Evolutionary conservation across 139 green algal genomes (phyloP).

Genomic region (Chlorella sp.): DNA sequence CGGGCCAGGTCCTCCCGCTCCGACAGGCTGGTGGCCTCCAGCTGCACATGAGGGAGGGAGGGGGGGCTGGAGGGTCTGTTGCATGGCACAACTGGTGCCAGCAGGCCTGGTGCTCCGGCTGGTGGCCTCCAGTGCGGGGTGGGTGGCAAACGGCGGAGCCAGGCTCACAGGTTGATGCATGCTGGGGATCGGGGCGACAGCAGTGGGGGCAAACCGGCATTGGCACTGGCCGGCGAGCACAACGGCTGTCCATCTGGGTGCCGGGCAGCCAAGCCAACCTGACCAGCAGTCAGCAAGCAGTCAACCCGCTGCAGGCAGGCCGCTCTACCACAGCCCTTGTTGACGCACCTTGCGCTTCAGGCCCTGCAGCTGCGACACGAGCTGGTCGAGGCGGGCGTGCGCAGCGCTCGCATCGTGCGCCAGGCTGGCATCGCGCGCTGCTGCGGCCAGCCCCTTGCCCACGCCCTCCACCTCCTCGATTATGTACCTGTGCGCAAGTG

Average conservation of each 20-base stretch:
- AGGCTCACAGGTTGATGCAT: no score
- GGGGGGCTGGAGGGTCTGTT: background rate
- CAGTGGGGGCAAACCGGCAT: no score
- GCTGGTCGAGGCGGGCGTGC: constrained; percentile 41
- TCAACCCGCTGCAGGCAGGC: no score
- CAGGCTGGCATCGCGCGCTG: background rate
- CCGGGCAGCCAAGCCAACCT: background rate
- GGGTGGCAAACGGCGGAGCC: no score
- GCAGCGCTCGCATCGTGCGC: background rate
- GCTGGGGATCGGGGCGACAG: no score
- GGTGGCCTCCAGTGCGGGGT: no score
- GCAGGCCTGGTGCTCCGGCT: no score
- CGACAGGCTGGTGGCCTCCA: constrained; percentile 57
- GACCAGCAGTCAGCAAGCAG: background rate
- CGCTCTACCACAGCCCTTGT: no score
- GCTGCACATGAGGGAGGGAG: constrained; percentile 35
- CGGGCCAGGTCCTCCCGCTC: constrained; percentile 69
- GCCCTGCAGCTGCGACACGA: constrained; percentile 58
- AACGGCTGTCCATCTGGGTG: no score
- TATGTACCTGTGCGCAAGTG: background rate
- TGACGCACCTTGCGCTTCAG: constrained; percentile 82
- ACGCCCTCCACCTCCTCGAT: constrained; percentile 21
- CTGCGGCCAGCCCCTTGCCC: background rate
- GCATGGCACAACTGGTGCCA: no score
- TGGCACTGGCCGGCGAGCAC: no score